Base-by-base conservation (phyloP, 495 filamentous ascomycete species). In the Neurospora sp. region DNA sequence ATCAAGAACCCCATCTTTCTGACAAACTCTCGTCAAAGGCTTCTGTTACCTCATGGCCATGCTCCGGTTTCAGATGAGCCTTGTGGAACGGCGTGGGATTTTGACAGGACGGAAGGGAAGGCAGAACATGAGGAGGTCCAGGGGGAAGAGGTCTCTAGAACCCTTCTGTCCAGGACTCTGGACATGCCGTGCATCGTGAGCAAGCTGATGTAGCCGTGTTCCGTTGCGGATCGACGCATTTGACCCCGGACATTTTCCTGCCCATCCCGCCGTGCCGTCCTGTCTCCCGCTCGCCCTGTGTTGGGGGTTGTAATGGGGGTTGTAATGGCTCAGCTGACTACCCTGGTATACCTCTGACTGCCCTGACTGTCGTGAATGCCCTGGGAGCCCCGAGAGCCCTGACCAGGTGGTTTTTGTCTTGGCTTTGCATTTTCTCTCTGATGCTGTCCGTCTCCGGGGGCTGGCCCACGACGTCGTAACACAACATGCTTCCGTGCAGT, bases 61-160 rank as follows among this genome's bases (percentile, higher is more conserved):
- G 54, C 27, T 66, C 54, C 54, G 12, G 74, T 76, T 70, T 74
- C 73, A 76, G 39, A 73, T 31, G 72, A 23, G 39, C 62, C 39
- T 46, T 72, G 75, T 77, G 69, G 72, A 71, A 76, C 74, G 23
- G 46, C 74, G 73, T 72, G 74, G 35, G 16, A 73, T 77, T 75
- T 74, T 78, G 75, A 76, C 76, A 79, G 79, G 76, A 78, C 59
- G 74, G 72, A 59, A 69, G 40, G 62, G 46, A 75, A 72, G 71
- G 11, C 69, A 75, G 73, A 71, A 59, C 73, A 69, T 74, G 73
- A 70, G 70, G 71, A 72, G 70, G 77, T 78, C 69, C 54, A 62
- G 79, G 79, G 14, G 39, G 3, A 38, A 35, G 48, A 73, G 69
- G 42, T 59, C 48, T 59, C 48, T 66, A 66, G 54, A 66, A 66